Base-by-base conservation (phyloP, 768 basidiomycete genomes). In the Leucocoprinus sp. region DNA sequence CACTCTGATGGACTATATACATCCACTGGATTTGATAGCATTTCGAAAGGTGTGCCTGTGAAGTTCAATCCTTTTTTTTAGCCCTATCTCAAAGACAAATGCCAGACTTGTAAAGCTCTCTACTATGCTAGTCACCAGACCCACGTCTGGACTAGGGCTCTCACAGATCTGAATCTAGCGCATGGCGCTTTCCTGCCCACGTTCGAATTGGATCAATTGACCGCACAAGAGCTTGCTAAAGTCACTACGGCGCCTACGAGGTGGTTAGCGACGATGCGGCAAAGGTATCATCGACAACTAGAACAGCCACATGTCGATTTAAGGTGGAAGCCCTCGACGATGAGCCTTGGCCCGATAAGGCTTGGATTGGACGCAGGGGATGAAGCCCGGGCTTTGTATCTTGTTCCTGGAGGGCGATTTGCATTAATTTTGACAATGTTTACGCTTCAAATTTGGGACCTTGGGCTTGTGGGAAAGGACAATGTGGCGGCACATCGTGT, bases 81-180 rank as follows among this genome's bases (percentile, higher is more conserved):
- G 14, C 4, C 14, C n/a, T 18, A 3, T 23, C 14, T 35, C 19
- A 28, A 36, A 15, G 14, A 29, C n/a, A 5, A n/a, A 28, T 23
- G 8, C 14, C 23, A 55, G 54, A 52, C 54, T n/a, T 52, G 51
- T 28, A 50, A 39, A 28, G 21, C 45, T 3, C 31, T 55, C 19
- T 29, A 49, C 5, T 14, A 15, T 8, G 41, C 43, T 14, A 55
- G 51, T 8, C 43, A 26, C 4, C 43, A 55, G 21, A 45, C 53
- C 21, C 52, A 35, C 8, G 55, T 58, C 5, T 58, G 57, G 57
- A 28, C 51, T 36, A 53, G 45, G 9, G 52, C 53, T 0, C 49
- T 58, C 14, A 49, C 49, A 15, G 42, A 50, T 14, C 34, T 55
- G 6, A 54, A 52, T 35, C 33, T 33, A 11, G 3, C 43, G 7